Percentiles rank a stretch among this genome's conserved stretches.
Evolutionary conservation across 192 early-diverging fungal genomes (phyloP).

Genomic region (Geosiphon pyriformis): DNA sequence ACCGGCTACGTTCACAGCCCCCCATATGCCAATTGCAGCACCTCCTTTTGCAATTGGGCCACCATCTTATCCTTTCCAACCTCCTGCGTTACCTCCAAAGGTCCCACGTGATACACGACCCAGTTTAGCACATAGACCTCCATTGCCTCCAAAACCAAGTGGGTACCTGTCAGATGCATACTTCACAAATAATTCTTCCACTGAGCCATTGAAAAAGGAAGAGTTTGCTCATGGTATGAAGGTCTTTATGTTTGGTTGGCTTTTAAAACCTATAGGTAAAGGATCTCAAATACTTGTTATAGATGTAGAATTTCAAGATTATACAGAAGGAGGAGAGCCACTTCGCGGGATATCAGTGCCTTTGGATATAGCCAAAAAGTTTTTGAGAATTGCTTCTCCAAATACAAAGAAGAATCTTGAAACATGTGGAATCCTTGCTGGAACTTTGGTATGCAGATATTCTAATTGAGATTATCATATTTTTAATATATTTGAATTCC

Average conservation of each 20-base stretch:
- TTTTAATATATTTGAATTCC: background rate
- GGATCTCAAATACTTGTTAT: background rate
- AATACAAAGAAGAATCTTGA: slow-evolving; percentile 81
- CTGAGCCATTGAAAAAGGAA: too few relatives aligned
- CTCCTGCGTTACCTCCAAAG: slow-evolving; percentile 16
- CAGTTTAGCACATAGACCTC: too few relatives aligned
- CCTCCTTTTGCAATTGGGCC: background rate
- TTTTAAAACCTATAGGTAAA: background rate
- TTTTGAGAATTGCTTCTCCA: slow-evolving; percentile 59
- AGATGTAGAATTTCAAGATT: slow-evolving; percentile 3
- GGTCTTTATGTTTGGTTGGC: background rate
- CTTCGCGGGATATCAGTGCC: slow-evolving; percentile 67
- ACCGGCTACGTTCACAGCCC: too few relatives aligned
- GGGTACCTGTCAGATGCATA: background rate
- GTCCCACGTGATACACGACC: background rate
- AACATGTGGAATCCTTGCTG: slow-evolving; percentile 83
- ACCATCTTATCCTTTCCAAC: background rate
- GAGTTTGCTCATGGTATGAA: background rate
- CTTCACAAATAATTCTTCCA: background rate
- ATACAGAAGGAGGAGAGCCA: slow-evolving; percentile 32
- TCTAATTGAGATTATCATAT: background rate
- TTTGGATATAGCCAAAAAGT: slow-evolving; percentile 56
- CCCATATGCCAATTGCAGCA: too few relatives aligned
- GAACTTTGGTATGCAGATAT: slow-evolving; percentile 52
- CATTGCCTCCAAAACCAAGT: slow-evolving; percentile 2